phyloP scores from a whole-genome alignment of 2,329 filamentous ascomycete genomes.

The Xylariaceae sp. region DNA sequence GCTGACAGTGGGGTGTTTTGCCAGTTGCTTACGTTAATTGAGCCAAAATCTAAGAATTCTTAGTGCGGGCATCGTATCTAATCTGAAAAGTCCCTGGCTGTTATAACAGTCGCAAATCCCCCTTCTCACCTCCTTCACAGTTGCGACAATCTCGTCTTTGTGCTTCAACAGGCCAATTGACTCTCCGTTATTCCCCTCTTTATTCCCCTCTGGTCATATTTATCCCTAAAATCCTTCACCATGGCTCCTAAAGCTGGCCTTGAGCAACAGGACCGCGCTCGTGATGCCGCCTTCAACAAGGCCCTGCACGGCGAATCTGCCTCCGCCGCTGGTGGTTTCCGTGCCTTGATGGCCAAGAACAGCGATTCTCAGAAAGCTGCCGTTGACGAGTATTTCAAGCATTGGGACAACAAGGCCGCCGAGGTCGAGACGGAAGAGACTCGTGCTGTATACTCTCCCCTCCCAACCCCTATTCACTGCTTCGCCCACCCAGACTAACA shows the following conservation, averaged over 20 bases:
- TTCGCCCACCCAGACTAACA: background rate
- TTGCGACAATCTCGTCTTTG: background rate
- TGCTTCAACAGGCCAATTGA: slow-evolving; percentile 6
- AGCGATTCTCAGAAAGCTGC: slow-evolving; percentile 69
- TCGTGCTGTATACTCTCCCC: slow-evolving; percentile 61
- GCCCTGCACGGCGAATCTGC: slow-evolving; percentile 75
- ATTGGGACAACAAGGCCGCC: slow-evolving; percentile 83
- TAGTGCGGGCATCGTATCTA: too few relatives aligned
- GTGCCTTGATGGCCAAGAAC: slow-evolving; percentile 84
- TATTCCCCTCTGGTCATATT: background rate
- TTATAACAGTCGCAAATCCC: too few relatives aligned
- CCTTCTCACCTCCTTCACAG: background rate
- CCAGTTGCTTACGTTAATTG: too few relatives aligned
- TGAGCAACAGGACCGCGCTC: slow-evolving; percentile 76
- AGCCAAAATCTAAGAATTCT: too few relatives aligned
- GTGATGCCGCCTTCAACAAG: slow-evolving; percentile 89
- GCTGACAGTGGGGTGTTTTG: too few relatives aligned
- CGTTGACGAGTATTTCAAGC: slow-evolving; percentile 91
- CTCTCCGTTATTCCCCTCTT: background rate
- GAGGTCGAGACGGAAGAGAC: slow-evolving; percentile 78
- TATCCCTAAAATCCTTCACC: slow-evolving; percentile 23
- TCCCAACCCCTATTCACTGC: background rate
- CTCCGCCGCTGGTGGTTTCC: slow-evolving; percentile 66
- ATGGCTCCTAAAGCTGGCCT: slow-evolving; percentile 51
- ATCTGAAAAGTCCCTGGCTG: too few relatives aligned